Base-by-base conservation (phyloP, 805 yeast genomes). In the Clavispora santaluciae region DNA sequence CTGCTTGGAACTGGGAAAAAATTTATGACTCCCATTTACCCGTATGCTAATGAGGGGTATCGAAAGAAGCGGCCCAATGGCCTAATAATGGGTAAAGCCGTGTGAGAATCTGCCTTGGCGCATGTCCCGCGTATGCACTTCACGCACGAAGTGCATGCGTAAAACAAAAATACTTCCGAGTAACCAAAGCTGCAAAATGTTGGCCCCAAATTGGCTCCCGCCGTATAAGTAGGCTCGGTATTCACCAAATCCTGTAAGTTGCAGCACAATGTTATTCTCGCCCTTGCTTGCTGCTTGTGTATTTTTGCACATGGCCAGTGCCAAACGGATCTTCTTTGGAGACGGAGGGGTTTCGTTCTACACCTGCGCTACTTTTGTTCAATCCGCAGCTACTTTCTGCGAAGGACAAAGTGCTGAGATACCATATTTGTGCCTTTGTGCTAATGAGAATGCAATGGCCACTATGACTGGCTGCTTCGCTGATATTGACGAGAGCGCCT, bases 381-480 rank as follows among this genome's bases (percentile, higher is more conserved):
- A 20, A 21, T 3, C 4, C 3, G 16, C 23, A 1, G 36, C 17
- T 6, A 10, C 17, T 6, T 33, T 33, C 13, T 33, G 36, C 25
- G 4, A 22, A 12, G 25, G 16, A 17, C 20, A 13, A 15, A 2
- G 9, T 12, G 20, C 20, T 13, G 20, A 5, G 5, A 28, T 28
- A 4, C 25, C 25, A 3, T 20, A 20, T 12, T 6, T 9, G 4
- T 36, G 38, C 22, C 6, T 25, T 12, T 36, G 38, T 8, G 4
- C 21, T 3, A 25, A 36, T 15, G 15, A n/a, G 4, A 36, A 36
- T 21, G 38, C 24, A 5, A 36, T 36, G 23, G 28, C 28, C 9
- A 36, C 38, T 7, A 18, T 36, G 31, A 16, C 24, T 10, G 38
- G 38, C 4, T 36, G 38, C 36, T 4, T 36, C 12, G 43, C 41